phyloP scores from a whole-genome alignment of 2,329 filamentous ascomycete genomes.

The Neophaeococcomyces aloes region DNA sequence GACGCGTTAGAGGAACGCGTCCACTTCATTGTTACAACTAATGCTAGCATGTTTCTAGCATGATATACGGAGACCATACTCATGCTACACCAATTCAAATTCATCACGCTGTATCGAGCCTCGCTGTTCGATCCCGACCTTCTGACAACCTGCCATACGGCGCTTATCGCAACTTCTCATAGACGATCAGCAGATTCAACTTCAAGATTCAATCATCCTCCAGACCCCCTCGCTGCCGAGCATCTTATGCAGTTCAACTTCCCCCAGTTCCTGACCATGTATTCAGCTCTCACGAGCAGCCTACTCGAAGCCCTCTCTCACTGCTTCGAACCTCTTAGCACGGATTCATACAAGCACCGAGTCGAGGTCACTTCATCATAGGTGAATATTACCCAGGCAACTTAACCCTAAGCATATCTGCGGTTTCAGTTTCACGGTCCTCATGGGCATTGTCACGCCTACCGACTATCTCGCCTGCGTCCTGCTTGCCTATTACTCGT shows the following conservation, averaged over 20 bases:
- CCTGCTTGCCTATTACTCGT: constrained; percentile 24
- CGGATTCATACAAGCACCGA: constrained; percentile 36
- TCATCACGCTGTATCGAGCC: not conserved
- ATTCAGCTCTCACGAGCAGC: constrained; percentile 46
- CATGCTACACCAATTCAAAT: not conserved
- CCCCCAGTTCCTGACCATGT: constrained; percentile 67
- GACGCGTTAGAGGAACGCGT: no score
- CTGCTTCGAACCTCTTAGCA: constrained; percentile 52
- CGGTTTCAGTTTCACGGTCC: constrained; percentile 66
- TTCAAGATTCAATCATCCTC: not conserved
- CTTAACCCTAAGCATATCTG: constrained; percentile 86
- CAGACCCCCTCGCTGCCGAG: constrained; percentile 9
- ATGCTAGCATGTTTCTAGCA: not conserved
- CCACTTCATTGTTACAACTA: not conserved
- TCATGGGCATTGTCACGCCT: constrained; percentile 47
- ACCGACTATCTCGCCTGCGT: constrained; percentile 50
- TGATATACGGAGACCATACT: not conserved
- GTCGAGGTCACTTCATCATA: constrained; percentile 24
- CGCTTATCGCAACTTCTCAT: not conserved
- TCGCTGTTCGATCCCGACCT: not conserved
- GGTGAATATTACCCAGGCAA: constrained; percentile 63
- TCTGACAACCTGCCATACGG: constrained; percentile 1
- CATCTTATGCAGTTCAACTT: constrained; percentile 57
- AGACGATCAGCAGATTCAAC: constrained; percentile 3
- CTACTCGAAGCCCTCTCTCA: constrained; percentile 32